phyloP scores from a whole-genome alignment of 2,329 filamentous ascomycete genomes.

The Aspergillus pseudonomiae region DNA sequence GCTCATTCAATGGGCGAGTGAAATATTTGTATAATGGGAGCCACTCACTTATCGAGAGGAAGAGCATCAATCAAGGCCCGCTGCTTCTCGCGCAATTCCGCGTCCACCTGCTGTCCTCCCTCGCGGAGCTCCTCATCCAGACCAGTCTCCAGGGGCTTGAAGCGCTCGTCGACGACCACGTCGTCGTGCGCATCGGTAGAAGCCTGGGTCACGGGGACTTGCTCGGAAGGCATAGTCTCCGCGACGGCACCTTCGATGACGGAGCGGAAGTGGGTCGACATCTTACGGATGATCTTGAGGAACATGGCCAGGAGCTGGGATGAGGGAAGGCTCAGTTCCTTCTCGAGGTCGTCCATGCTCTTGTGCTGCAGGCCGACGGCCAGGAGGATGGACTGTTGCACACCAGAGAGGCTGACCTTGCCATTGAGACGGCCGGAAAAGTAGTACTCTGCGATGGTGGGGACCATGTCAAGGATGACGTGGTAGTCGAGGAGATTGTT shows the following conservation, averaged over 20 bases:
- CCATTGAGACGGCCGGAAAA: slow-evolving; percentile 75
- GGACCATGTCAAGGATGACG: slow-evolving; percentile 91
- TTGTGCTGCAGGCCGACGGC: slow-evolving; percentile 90
- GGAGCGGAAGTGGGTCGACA: slow-evolving; percentile 74
- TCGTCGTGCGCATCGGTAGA: slow-evolving; percentile 70
- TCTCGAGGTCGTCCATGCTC: slow-evolving; percentile 76
- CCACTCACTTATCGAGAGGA: slow-evolving; percentile 78
- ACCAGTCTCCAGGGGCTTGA: slow-evolving; percentile 69
- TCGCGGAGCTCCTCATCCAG: slow-evolving; percentile 84
- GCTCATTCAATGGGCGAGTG: slow-evolving; percentile 27
- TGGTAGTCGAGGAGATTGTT: slow-evolving; percentile 98
- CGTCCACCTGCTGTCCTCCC: slow-evolving; percentile 75
- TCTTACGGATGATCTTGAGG: slow-evolving; percentile 90
- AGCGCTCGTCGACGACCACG: slow-evolving; percentile 61
- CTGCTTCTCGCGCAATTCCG: slow-evolving; percentile 75
- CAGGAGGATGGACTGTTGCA: slow-evolving; percentile 86
- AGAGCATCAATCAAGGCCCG: slow-evolving; percentile 86
- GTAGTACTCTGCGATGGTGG: slow-evolving; percentile 78
- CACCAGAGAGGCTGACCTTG: slow-evolving; percentile 71
- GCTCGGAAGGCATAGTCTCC: slow-evolving; percentile 63
- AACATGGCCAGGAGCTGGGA: slow-evolving; percentile 94
- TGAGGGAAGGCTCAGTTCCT: slow-evolving; percentile 72
- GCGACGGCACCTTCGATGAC: slow-evolving; percentile 75
- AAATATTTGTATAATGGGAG: slow-evolving; percentile 13
- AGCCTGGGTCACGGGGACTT: slow-evolving; percentile 38